Evolutionary conservation across 2,329 filamentous ascomycete species (phyloP), one percentile per base, ranked within the genome.

Genomic region (Meredithiella fracta): DNA sequence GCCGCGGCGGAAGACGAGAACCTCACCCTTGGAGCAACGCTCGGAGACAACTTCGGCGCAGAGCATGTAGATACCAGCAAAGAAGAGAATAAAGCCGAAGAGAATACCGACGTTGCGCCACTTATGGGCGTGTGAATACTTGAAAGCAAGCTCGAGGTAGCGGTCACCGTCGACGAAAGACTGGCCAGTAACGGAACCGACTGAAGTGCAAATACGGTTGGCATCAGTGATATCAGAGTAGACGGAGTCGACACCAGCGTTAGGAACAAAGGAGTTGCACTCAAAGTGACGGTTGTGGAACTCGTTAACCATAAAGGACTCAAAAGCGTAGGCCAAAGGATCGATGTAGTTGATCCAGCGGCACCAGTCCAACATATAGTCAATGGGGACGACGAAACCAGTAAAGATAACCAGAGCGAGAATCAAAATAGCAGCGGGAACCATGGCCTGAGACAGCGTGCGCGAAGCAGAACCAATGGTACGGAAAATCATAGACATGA

Each of bases 401-500:
- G 84, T 87, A 66, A 80, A 80, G 61, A 80, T 82, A 67, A 87
- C 74, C 34, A 86, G 74, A 59, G 74, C 77, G 52, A 86, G 69
- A 60, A 86, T 84, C 60, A 82, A 67, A 14, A 82, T 60, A 3
- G 78, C 76, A 38, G 78, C 73, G 1, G 77, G 78, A 1, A 79
- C 77, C 68, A 82, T 74, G 61, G 79, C 78, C 63, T 82, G 77
- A 11, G 80, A 79, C 11, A 84, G 70, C 0, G 85, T 86, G 51
- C 85, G 75, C 3, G 87, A 89, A 1, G 83, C 70, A 0, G 85
- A 82, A n/a, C 78, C 87, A 60, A 94, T 86, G 5, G 80, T 84
- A 52, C 87, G 79, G 77, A 94, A 94, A 60, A 91, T 76, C 81
- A 88, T 90, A 51, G 84, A 89, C 85, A 92, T 92, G 60, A 78